phyloP scores from a whole-genome alignment of 345 rosid genomes.

The Draba incana region DNA sequence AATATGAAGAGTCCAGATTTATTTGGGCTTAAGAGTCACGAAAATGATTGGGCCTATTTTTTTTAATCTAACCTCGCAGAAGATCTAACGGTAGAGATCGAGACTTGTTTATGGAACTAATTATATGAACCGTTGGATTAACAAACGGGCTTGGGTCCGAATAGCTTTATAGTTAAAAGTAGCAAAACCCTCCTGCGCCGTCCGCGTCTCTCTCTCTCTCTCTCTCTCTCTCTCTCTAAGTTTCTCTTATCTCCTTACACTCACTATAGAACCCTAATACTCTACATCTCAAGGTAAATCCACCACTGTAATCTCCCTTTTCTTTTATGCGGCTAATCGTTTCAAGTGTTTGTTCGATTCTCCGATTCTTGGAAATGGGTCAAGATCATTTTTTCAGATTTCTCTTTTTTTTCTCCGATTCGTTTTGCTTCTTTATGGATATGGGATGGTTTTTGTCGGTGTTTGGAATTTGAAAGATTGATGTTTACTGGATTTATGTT shows the following conservation, averaged over 20 bases:
- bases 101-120: neutral
- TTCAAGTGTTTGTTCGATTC: neutral
- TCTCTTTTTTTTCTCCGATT: neutral
- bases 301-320: neutral
- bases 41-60: neutral
- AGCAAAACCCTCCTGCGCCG: conserved; percentile 42
- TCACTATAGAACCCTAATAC: conserved; percentile 24
- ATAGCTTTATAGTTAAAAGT: conserved; percentile 33
- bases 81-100: conserved; percentile 23
- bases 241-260: conserved; percentile 31
- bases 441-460: conserved; percentile 1
- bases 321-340: neutral
- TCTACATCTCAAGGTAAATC: conserved; percentile 41
- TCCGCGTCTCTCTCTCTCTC: conserved; percentile 32
- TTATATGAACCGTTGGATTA: conserved; percentile 31
- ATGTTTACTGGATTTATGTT: neutral
- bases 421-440: neutral
- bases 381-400: neutral
- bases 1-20: neutral
- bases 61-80: neutral
- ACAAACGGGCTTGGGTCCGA: conserved; percentile 9
- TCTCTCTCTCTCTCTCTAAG: neutral
- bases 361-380: neutral
- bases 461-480: neutral
- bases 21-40: neutral